Evolutionary conservation across 1,139 yeast genomes (phyloP), one percentile per base, ranked within the genome.

Genomic region (Diutina pseudorugosa): DNA sequence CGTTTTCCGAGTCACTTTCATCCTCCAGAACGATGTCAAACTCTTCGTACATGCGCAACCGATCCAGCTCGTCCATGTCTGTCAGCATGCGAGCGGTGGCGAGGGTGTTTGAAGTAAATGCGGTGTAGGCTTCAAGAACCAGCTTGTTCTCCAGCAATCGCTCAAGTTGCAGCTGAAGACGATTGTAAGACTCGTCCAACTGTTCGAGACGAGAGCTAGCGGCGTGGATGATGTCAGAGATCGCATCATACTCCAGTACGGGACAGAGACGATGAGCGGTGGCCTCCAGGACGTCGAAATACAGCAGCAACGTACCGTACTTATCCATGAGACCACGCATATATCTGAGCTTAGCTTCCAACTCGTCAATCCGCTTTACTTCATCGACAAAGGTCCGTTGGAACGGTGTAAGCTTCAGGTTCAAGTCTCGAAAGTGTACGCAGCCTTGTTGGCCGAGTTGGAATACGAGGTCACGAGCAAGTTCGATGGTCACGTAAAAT

Each of bases 341-440:
- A 9, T 14, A 27, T 19, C 23, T 8, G 12, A 74, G 62, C 52
- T 71, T 66, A 19, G 62, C 50, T 42, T 67, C 71, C 51, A 69
- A 58, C 7, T 57, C 57, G 54, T 73, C 77, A 45, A 71, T 65
- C 6, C 77, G 73, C 57, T 96, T 77, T 54, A 90, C 79, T 61
- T 93, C 98, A 59, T 77, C 77, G 52, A 93, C 88, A 64, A 85
- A 93, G 0, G 95, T 80, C 57, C 98, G 76, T 67, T 91, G 97
- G 68, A 93, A 94, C 3, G 90, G 75, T 55, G 85, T 84, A 53
- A 87, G 79, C 60, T 79, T 80, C 51, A 84, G 73, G 67, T 93
- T 93, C 67, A 93, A 75, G 67, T 93, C 98, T 55, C 96, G 77
- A 67, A 94, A 90, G 64, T 94, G 98, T 30, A 93, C 85, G 53